Evolutionary conservation across 306 rosid species (phyloP), one percentile per base, ranked within the genome.

Genomic region (Casuarina glauca): DNA sequence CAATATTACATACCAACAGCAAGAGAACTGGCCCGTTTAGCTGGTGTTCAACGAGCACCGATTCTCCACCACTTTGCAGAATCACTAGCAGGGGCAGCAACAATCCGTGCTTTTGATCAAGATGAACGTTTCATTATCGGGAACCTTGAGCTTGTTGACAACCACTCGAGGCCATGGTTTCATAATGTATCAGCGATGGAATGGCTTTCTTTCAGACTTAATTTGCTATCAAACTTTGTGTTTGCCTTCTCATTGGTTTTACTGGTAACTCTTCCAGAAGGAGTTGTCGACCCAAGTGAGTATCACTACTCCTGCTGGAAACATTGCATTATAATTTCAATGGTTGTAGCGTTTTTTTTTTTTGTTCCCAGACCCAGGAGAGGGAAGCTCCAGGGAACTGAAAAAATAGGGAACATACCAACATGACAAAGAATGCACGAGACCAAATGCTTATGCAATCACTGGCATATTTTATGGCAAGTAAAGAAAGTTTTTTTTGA

Each of bases 161-260:
- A 75, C 60, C 86, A 84, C 83, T 89, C 98, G 26, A 90, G 86
- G 76, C 98, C 98, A 32, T 95, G 98, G 98, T 92, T 95, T 81
- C 97, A 95, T 73, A 95, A 91, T 60, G 84, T 88, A 17, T 89
- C 98, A 41, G 97, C 96, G 26, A 92, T 95, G 98, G 98, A 95
- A 78, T 95, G 98, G 98, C 95, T 92, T 35, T 95, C 97, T 72
- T 95, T 82, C 89, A 89, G 98, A 82, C 79, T 95, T 74, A 95
- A 95, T 79, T 43, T 95, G 41, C 89, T 95, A 13, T 92, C 98
- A 48, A 95, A 95, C 82, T 95, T 95, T 74, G 96, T 95, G 66
- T 95, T 95, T 64, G 97, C 97, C 80, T 93, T 89, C 86, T 92
- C 96, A 10, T 78, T 93, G 76, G 88, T 95, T 76, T 75, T 95